phyloP scores from a whole-genome alignment of 192 early-diverging fungal genomes.

The Umbelopsis ramanniana region DNA sequence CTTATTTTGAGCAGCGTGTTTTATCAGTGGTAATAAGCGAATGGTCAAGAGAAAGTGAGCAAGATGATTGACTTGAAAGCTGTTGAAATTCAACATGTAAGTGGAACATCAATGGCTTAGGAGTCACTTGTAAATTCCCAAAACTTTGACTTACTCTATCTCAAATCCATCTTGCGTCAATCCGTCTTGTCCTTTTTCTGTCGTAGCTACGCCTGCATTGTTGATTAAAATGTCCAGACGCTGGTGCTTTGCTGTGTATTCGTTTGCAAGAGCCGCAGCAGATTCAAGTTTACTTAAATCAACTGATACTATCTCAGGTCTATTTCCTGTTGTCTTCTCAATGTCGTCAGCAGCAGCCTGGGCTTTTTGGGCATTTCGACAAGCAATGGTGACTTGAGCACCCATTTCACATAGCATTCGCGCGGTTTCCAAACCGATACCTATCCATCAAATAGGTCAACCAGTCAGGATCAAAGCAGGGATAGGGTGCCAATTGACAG shows the following conservation, averaged over 20 bases:
- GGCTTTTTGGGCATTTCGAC: conserved; percentile 24
- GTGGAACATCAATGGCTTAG: too few relatives aligned
- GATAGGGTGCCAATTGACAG: too few relatives aligned
- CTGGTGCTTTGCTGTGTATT: conserved; percentile 28
- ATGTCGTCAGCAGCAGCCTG: conserved; percentile 1
- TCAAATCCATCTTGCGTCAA: not conserved
- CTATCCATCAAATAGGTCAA: not conserved
- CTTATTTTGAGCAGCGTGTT: not conserved
- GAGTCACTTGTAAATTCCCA: too few relatives aligned
- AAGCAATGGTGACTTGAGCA: conserved; percentile 28
- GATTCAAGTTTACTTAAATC: conserved; percentile 27
- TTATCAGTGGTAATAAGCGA: conserved; percentile 15
- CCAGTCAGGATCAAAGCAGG: too few relatives aligned
- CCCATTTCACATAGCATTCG: conserved; percentile 25
- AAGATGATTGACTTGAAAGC: conserved; percentile 25
- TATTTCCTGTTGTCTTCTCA: not conserved
- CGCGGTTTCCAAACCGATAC: conserved; percentile 35
- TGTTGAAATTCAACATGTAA: not conserved
- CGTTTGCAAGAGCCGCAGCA: conserved; percentile 34
- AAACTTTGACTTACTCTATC: not conserved
- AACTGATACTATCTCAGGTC: not conserved
- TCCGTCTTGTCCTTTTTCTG: not conserved
- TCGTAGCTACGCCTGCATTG: conserved; percentile 51
- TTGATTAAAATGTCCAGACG: conserved; percentile 51
- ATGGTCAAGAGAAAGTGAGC: conserved; percentile 19